Evolutionary conservation across 2,329 filamentous ascomycete species (phyloP), one percentile per base, ranked within the genome.

Genomic region (Venturia oleaginea): DNA sequence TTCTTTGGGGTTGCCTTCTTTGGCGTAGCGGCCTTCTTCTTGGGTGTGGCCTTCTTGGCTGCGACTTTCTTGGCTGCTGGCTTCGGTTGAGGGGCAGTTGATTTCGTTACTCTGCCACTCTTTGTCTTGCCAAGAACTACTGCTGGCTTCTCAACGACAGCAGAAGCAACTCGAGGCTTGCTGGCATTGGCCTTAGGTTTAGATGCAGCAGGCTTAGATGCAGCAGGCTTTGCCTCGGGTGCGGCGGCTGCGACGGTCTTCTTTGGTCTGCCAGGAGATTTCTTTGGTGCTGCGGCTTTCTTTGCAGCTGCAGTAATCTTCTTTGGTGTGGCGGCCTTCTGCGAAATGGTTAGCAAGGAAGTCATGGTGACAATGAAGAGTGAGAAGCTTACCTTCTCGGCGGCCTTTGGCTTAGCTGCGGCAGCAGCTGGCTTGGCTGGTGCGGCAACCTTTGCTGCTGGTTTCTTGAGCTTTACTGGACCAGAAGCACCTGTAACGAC

Each of bases 391-490:
- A 57, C 77, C 74, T 81, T 77, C 60, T 69, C 60, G 43, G 68
- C 60, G 59, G 70, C 38, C 68, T 74, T 71, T 55, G 70, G 64
- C 65, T 57, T 57, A n/a, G 51, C 17, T 4, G 66, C 66, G 11
- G 65, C 48, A 22, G 65, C 59, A 27, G 65, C 65, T 60, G 66
- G 30, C 61, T 66, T 66, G 38, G 72, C 66, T 61, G 69, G 69
- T 51, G 74, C 62, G 27, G 27, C 40, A 1, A 38, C 70, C 71
- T 75, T 75, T 13, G 71, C 70, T 64, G 84, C 83, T 82, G 91
- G 92, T 86, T 93, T 93, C 66, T 88, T 89, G 66, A 96, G 87
- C 88, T 96, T 96, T 78, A 94, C 91, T 70, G 91, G 89, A 67
- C 92, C 92, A 68, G 92, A 96, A 66, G 91, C 83, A 72, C 89